These are phyloP conservation scores for Tricharina praecox DNA, from an alignment of 495 filamentous ascomycete genomes.

Conservation along the genomic window DNA sequence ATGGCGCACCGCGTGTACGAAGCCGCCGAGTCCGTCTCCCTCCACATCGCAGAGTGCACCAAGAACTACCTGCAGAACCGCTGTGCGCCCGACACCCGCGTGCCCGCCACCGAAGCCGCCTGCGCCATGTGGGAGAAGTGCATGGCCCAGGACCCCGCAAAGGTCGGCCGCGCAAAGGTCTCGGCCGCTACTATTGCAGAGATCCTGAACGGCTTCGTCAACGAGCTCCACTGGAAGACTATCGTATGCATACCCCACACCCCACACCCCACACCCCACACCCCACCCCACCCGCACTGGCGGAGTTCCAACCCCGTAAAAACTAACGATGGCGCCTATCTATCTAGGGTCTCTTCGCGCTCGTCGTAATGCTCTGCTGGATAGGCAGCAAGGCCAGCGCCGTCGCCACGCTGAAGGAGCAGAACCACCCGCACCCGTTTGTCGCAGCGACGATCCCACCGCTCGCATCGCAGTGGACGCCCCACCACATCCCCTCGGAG, in stretches of 20 bases:
- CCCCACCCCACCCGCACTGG: conserved; percentile 8
- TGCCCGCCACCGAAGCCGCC: conserved; percentile 53
- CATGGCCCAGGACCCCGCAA: conserved; percentile 58
- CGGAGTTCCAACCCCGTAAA: conserved; percentile 13
- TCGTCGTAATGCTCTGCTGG: conserved; percentile 1
- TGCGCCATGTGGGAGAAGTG: conserved; percentile 72
- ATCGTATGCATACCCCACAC: conserved; percentile 43
- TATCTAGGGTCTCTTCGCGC: neutral
- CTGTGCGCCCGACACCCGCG: conserved; percentile 43
- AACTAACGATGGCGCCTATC: too few relatives aligned
- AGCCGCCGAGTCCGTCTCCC: conserved; percentile 44
- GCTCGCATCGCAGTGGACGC: neutral
- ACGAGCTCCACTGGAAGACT: conserved; percentile 56
- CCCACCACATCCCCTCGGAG: neutral
- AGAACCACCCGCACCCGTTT: conserved; percentile 17
- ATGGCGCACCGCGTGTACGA: conserved; percentile 52
- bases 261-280: too few relatives aligned
- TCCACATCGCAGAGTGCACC: conserved; percentile 54
- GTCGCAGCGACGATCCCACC: conserved; percentile 13
- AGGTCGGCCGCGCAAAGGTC: conserved; percentile 48
- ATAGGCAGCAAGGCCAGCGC: neutral
- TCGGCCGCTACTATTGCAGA: conserved; percentile 64
- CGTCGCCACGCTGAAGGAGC: conserved; percentile 7
- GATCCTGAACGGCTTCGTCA: conserved; percentile 57
- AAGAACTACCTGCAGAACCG: conserved; percentile 54